Evolutionary conservation across 176 grass and related monocot genomes (phyloP).

Genomic region (Juncus inflexus): DNA sequence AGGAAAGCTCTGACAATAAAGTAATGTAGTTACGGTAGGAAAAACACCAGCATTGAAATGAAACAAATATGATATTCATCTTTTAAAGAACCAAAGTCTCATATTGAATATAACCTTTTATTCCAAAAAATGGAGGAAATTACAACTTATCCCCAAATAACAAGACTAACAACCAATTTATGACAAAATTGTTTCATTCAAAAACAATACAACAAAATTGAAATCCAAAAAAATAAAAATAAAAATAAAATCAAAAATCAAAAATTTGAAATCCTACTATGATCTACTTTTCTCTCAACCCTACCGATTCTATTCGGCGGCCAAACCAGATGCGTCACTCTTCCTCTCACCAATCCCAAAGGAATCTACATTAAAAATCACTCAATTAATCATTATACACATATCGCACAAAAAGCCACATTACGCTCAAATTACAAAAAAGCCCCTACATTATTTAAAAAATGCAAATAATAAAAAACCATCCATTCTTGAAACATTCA

Average conservation of each 20-base stretch:
- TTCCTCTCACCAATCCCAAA: slow-evolving; percentile 54
- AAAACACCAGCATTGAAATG: too few species aligned
- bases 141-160: background rate
- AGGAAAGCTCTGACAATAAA: too few species aligned
- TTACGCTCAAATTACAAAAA: too few species aligned
- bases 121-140: background rate
- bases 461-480: too few species aligned
- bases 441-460: too few species aligned
- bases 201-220: slow-evolving; percentile 17
- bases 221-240: background rate
- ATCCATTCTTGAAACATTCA: too few species aligned
- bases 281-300: slow-evolving; percentile 50
- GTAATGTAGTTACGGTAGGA: too few species aligned
- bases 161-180: slow-evolving; percentile 5
- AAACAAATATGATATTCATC: too few species aligned
- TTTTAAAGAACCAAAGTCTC: too few species aligned
- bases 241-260: slow-evolving; percentile 24
- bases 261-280: slow-evolving; percentile 37
- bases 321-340: slow-evolving; percentile 61
- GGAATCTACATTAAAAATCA: slow-evolving; percentile 44
- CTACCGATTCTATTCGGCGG: slow-evolving; percentile 50
- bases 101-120: too few species aligned
- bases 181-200: slow-evolving; percentile 5
- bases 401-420: too few species aligned
- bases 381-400: too few species aligned